Evolutionary conservation across 371 early-diverging fungal genomes (phyloP).

Genomic region (Syncephalastrum sp.): DNA sequence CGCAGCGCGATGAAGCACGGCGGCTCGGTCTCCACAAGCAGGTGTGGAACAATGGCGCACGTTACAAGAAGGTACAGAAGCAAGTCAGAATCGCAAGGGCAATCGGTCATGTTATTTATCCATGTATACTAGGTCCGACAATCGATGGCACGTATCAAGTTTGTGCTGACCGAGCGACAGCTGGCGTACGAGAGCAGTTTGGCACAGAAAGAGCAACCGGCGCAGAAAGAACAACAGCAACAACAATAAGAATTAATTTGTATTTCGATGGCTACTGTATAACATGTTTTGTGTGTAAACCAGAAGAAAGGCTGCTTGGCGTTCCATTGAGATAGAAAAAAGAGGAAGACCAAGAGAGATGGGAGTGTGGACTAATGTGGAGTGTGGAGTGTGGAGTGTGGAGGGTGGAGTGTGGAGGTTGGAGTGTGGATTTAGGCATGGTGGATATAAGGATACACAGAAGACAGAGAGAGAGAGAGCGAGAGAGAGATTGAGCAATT

Average conservation of each 20-base stretch:
- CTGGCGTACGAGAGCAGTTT: slow-evolving; percentile 63
- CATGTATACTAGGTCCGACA: slow-evolving; percentile 65
- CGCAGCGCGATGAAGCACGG: slow-evolving; percentile 82
- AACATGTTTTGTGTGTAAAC: not conserved
- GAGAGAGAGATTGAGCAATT: no score
- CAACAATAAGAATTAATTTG: slow-evolving; percentile 4
- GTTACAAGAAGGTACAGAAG: slow-evolving; percentile 67
- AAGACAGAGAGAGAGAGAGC: no score
- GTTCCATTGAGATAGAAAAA: no score
- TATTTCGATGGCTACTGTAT: not conserved
- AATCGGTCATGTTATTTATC: no score
- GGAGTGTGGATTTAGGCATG: no score
- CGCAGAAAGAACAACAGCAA: slow-evolving; percentile 3
- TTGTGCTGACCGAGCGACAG: slow-evolving; percentile 89
- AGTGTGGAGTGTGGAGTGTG: no score
- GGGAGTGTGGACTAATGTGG: no score
- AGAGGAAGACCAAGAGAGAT: no score
- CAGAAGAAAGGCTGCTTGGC: no score
- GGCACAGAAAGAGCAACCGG: slow-evolving; percentile 13
- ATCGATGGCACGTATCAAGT: slow-evolving; percentile 93
- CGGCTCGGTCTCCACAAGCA: slow-evolving; percentile 63
- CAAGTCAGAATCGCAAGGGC: not conserved
- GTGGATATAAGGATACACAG: no score
- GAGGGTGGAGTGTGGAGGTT: no score
- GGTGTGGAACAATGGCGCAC: slow-evolving; percentile 71